A percentile compares a stretch with the other conserved stretches of the same genome.
phyloP scores from a whole-genome alignment of 352 stramenopile genomes.

The Pythium guiyangense region DNA sequence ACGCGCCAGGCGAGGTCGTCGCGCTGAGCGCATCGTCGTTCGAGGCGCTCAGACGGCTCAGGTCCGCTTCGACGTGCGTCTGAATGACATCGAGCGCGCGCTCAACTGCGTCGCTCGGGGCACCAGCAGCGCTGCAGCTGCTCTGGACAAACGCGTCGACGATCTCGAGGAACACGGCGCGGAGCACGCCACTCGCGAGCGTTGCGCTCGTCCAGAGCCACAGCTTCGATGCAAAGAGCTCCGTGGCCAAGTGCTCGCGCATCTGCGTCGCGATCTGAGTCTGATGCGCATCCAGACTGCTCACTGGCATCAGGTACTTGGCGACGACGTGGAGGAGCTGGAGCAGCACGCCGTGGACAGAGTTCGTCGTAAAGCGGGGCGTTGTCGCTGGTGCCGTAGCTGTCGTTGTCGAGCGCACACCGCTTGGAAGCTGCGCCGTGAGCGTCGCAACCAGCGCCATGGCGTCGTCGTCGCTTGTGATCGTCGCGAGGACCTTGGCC shows the following conservation, averaged over 20 bases:
- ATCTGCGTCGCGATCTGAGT: slow-evolving; percentile 18
- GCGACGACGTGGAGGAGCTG: slow-evolving; percentile 50
- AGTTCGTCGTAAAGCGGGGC: slow-evolving; percentile 40
- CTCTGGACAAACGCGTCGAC: slow-evolving; percentile 36
- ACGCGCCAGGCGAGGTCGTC: slow-evolving; percentile 24
- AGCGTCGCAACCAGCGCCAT: slow-evolving; percentile 32
- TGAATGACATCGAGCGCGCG: slow-evolving; percentile 16
- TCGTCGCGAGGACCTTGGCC: slow-evolving; percentile 65
- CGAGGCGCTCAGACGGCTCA: slow-evolving; percentile 9
- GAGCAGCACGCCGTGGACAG: slow-evolving; percentile 54
- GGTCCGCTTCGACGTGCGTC: slow-evolving; percentile 23
- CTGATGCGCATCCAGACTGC: slow-evolving; percentile 4
- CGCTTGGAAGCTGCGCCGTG: slow-evolving; percentile 33
- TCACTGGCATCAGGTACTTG: slow-evolving; percentile 24
- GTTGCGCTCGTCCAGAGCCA: slow-evolving; percentile 38
- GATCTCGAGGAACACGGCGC: slow-evolving; percentile 46
- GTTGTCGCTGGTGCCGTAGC: too few relatives aligned
- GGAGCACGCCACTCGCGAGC: slow-evolving; percentile 34
- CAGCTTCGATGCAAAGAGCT: slow-evolving; percentile 36
- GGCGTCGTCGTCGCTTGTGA: slow-evolving; percentile 56
- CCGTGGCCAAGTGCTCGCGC: slow-evolving; percentile 21
- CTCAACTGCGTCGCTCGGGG: slow-evolving; percentile 14
- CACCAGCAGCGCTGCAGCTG: slow-evolving; percentile 12
- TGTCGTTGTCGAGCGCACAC: slow-evolving; percentile 12
- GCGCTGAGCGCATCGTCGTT: slow-evolving; percentile 3